Base-by-base conservation (phyloP, 2,329 filamentous ascomycete genomes). In the Aspergillus neoniger region DNA sequence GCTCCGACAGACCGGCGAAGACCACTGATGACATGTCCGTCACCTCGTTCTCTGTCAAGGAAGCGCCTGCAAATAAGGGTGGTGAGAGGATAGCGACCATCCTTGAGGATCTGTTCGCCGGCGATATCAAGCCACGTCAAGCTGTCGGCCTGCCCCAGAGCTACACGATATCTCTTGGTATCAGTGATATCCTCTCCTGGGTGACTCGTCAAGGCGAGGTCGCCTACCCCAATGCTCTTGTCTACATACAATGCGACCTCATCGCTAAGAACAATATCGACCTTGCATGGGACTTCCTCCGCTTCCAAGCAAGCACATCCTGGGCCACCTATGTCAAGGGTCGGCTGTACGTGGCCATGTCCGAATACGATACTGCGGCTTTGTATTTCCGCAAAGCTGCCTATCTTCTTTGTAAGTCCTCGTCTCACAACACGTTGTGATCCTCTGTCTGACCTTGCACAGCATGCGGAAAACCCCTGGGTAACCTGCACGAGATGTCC, bases 261-360 rank as follows among this genome's bases (percentile, higher is more conserved):
- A 78, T 88, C 81, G 61, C 83, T 79, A 85, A 87, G 66, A 88
- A 88, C 70, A 85, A 88, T 53, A 85, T 90, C 48, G 86, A 91
- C 7, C 76, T 88, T 28, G 87, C 87, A 8, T 78, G 79, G 59
- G 83, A 88, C 61, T 90, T 89, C 83, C 64, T 92, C 83, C 81
- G 88, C 79, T 80, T 90, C 82, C 67, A 88, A 56, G 79, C 83
- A 7, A 79, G 79, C 49, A 83, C 81, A 1, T 78, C 82, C 30
- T 89, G 86, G 87, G 80, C 84, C 14, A 83, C 80, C 5, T 99
- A 99, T 72, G 84, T 98, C 4, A 91, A 93, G 74, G 95, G 91
- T 2, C 88, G 95, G 30, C 83, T 96, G 52, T 85, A 86, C 65
- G 80, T 98, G 36, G 86, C 88, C 5, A 84, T 89, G 64, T 89